Conservation (phyloP, 257 asterid genomes). For the Henckelia pumila region DNA sequence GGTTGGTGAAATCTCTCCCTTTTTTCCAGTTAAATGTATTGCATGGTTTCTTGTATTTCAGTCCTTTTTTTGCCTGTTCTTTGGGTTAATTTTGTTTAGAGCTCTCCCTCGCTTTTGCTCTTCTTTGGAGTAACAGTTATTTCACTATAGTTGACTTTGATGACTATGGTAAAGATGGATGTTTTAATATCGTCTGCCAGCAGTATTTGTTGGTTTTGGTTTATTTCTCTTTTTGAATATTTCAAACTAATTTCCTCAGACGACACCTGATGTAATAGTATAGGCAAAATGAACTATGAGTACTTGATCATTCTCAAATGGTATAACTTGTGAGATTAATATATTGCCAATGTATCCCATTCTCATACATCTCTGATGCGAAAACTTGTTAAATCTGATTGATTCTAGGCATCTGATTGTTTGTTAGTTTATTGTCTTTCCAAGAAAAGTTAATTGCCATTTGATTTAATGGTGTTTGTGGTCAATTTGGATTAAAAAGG, state of each 20-base stretch:
- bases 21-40: neutral
- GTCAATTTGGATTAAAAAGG: slow-evolving; percentile 1
- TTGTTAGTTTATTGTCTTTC: slow-evolving; percentile 7
- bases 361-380: neutral
- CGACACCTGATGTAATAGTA: neutral
- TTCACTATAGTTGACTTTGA: neutral
- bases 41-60: neutral
- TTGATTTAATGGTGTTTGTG: slow-evolving; percentile 11
- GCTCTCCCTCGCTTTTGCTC: neutral
- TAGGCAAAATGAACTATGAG: neutral
- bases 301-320: neutral
- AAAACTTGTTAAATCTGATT: neutral
- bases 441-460: neutral
- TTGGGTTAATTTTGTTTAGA: neutral
- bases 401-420: neutral
- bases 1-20: slow-evolving; percentile 33
- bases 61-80: neutral
- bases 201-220: neutral
- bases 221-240: neutral
- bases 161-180: neutral
- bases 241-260: neutral
- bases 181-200: neutral
- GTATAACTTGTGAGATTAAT: neutral
- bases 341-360: neutral
- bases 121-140: neutral